Evolutionary conservation across 371 early-diverging fungal genomes (phyloP).

Genomic region (Mortierella polycephala): DNA sequence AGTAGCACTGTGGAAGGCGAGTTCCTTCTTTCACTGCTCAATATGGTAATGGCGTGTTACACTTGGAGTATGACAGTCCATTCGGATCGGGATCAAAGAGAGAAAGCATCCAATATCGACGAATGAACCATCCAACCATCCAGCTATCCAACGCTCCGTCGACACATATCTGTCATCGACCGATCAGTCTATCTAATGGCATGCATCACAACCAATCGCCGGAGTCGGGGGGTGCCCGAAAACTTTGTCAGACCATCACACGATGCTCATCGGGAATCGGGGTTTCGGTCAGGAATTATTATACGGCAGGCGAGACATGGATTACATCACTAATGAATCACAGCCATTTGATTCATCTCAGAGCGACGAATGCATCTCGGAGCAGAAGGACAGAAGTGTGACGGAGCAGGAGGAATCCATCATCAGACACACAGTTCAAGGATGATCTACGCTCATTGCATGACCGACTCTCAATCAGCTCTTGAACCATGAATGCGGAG

Average conservation of each 20-base stretch:
- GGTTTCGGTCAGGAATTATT: too few relatives aligned
- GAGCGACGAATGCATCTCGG: not conserved
- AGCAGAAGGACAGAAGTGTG: not conserved
- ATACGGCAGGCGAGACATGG: not conserved
- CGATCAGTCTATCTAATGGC: conserved; percentile 7
- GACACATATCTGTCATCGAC: conserved; percentile 1
- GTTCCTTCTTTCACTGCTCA: conserved; percentile 46
- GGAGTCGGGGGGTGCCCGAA: too few relatives aligned
- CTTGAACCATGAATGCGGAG: not conserved
- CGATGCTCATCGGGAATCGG: too few relatives aligned
- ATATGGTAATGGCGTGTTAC: conserved; percentile 23
- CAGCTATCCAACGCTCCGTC: not conserved
- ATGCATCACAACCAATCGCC: not conserved
- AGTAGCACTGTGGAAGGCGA: not conserved
- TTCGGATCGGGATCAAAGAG: not conserved
- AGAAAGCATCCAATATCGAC: conserved; percentile 8
- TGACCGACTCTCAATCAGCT: not conserved
- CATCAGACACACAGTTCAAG: not conserved
- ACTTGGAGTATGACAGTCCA: not conserved
- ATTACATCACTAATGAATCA: not conserved
- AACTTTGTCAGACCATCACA: too few relatives aligned
- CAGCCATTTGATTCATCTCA: not conserved
- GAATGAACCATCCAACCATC: conserved; percentile 15
- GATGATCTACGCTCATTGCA: not conserved
- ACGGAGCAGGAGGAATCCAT: not conserved